Percentiles rank a stretch among this genome's conserved stretches.
These are phyloP conservation scores for Plantago ovata DNA, from an alignment of 257 asterid species.

Conservation along the genomic window DNA sequence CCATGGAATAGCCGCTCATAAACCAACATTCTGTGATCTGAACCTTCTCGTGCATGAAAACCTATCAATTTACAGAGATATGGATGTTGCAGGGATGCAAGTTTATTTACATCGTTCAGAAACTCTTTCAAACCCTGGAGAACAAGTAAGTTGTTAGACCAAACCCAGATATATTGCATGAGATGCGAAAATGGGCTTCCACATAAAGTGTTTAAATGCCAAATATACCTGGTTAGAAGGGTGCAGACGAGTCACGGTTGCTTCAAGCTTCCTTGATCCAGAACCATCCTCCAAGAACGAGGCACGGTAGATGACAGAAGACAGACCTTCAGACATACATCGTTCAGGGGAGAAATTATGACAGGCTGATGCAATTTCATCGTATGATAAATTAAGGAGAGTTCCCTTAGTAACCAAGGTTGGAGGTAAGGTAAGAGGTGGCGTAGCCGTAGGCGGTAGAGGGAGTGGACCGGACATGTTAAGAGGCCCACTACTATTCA, in stretches of 20 bases:
- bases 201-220: constrained; percentile 2
- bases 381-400: constrained; percentile 54
- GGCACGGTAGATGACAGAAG: constrained; percentile 83
- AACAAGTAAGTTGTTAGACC: constrained; percentile 13
- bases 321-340: constrained; percentile 88
- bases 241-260: constrained; percentile 80
- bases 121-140: constrained; percentile 84
- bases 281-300: constrained; percentile 64
- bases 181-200: constrained; percentile 6
- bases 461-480: constrained; percentile 86
- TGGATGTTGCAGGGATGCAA: constrained; percentile 79
- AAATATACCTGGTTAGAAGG: constrained; percentile 62
- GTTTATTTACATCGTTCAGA: constrained; percentile 65
- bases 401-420: constrained; percentile 44
- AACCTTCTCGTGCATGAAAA: constrained; percentile 82
- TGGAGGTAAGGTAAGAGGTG: constrained; percentile 31
- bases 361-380: constrained; percentile 87
- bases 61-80: constrained; percentile 79
- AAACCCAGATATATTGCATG: neutral
- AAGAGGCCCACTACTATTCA: constrained; percentile 54
- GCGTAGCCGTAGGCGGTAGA: constrained; percentile 42
- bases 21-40: constrained; percentile 78
- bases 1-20: constrained; percentile 87
- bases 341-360: constrained; percentile 84
- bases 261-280: constrained; percentile 62